phyloP scores from a whole-genome alignment of 1,284 basidiomycete species.

The Rhodotorula mucilaginosa region DNA sequence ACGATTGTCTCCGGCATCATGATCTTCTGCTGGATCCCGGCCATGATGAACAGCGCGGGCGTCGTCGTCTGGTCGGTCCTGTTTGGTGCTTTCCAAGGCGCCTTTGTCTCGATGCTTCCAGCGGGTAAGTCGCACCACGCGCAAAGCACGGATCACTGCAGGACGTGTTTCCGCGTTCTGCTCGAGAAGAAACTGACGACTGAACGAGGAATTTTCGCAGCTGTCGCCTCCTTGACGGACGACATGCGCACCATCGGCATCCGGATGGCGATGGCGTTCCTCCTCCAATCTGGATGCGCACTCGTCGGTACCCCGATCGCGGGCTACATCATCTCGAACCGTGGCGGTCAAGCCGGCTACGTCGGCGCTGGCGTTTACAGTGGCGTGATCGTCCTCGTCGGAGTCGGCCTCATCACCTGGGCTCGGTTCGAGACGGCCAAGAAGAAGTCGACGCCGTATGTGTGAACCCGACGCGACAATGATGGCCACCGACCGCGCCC shows the following conservation, averaged over 20 bases:
- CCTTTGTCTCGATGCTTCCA: slow-evolving; percentile 31
- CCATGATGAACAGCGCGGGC: slow-evolving; percentile 32
- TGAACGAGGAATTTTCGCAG: not conserved
- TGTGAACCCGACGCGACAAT: slow-evolving; percentile 2
- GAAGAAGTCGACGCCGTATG: slow-evolving; percentile 44
- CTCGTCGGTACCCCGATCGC: slow-evolving; percentile 46
- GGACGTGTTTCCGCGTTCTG: too few species aligned
- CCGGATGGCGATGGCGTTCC: slow-evolving; percentile 42
- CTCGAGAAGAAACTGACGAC: not conserved
- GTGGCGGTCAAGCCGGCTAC: slow-evolving; percentile 38
- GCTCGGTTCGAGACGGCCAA: slow-evolving; percentile 28
- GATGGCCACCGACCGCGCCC: too few species aligned
- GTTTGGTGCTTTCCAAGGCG: slow-evolving; percentile 45
- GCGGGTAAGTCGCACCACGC: slow-evolving; percentile 10
- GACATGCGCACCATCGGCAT: slow-evolving; percentile 35
- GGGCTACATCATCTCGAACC: slow-evolving; percentile 45
- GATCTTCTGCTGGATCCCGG: slow-evolving; percentile 39
- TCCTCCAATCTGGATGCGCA: slow-evolving; percentile 43
- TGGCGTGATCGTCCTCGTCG: slow-evolving; percentile 41
- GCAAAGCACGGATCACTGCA: too few species aligned
- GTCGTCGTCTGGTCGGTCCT: slow-evolving; percentile 46
- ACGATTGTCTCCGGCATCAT: slow-evolving; percentile 25
- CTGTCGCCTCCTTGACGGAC: slow-evolving; percentile 24
- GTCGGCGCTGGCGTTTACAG: slow-evolving; percentile 42
- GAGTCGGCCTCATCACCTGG: slow-evolving; percentile 27